Conservation (phyloP, 2,329 filamentous ascomycete genomes). For the Fusarium newnesense region DNA sequence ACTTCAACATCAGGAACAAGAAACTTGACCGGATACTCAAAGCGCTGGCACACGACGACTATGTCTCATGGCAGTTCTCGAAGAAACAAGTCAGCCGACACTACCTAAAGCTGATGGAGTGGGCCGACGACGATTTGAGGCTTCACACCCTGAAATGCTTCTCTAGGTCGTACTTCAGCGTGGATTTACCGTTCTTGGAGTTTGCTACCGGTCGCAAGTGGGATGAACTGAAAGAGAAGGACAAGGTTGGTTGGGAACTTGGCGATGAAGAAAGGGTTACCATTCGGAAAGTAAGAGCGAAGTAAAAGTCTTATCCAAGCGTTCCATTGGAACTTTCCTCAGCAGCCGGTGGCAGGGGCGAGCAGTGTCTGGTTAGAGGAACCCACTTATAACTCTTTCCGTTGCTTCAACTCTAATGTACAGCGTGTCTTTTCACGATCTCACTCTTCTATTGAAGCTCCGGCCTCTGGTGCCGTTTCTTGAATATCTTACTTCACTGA, state of each 20-base stretch:
- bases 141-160: constrained; percentile 87
- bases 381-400: constrained; percentile 1
- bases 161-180: constrained; percentile 80
- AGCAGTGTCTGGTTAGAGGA: background rate
- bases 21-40: constrained; percentile 75
- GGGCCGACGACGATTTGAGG: constrained; percentile 78
- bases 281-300: constrained; percentile 70
- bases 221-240: constrained; percentile 72
- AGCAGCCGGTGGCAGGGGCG: background rate
- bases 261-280: constrained; percentile 75
- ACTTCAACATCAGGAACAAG: constrained; percentile 71
- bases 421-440: background rate
- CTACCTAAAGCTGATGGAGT: constrained; percentile 81
- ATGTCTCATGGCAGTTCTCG: constrained; percentile 78
- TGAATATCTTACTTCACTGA: background rate
- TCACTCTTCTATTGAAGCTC: background rate
- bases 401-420: background rate
- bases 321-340: constrained; percentile 8
- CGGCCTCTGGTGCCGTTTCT: background rate
- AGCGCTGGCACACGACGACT: constrained; percentile 84
- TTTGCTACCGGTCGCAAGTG: constrained; percentile 75
- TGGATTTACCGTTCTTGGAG: constrained; percentile 77
- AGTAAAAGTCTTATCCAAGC: constrained; percentile 41
- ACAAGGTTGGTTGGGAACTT: constrained; percentile 87
- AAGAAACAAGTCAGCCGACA: constrained; percentile 82